A percentile compares a stretch with the other conserved stretches of the same genome.
Evolutionary conservation across 2,329 filamentous ascomycete genomes (phyloP).

Genomic region (Davidsoniella eucalypti): DNA sequence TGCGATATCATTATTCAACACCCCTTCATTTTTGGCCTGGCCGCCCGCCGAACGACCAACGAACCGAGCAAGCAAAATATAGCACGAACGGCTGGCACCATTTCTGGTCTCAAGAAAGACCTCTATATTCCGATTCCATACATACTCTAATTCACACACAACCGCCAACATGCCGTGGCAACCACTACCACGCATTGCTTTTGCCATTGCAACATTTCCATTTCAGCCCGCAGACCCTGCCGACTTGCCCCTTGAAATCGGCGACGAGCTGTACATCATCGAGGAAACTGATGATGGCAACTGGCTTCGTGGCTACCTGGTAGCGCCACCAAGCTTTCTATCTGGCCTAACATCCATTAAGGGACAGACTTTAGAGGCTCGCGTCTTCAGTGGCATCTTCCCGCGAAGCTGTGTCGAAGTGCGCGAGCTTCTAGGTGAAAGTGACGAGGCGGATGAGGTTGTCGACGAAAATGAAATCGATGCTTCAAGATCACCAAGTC

Average conservation of each 20-base stretch:
- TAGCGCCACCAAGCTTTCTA: slow-evolving; percentile 83
- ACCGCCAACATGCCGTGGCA: slow-evolving; percentile 69
- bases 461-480: slow-evolving; percentile 23
- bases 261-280: slow-evolving; percentile 97
- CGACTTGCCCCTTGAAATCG: slow-evolving; percentile 90
- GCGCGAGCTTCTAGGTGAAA: slow-evolving; percentile 73
- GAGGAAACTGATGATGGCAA: slow-evolving; percentile 83
- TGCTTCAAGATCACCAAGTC: slow-evolving; percentile 13
- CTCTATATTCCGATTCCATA: not conserved
- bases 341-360: slow-evolving; percentile 81
- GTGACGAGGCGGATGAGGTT: slow-evolving; percentile 35
- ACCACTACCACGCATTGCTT: slow-evolving; percentile 90
- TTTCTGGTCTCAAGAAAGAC: not conserved
- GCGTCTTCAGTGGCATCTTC: slow-evolving; percentile 98
- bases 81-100: not conserved
- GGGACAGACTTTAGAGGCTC: slow-evolving; percentile 83
- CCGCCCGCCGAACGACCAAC: not conserved
- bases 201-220: slow-evolving; percentile 89
- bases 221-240: slow-evolving; percentile 75
- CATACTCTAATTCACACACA: not conserved
- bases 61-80: not conserved
- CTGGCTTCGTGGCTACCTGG: slow-evolving; percentile 91
- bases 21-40: not conserved
- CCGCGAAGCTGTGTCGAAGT: slow-evolving; percentile 89
- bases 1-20: not conserved